Base-by-base conservation (phyloP, 2,329 filamentous ascomycete genomes). In the Scedosporium aurantiacum region DNA sequence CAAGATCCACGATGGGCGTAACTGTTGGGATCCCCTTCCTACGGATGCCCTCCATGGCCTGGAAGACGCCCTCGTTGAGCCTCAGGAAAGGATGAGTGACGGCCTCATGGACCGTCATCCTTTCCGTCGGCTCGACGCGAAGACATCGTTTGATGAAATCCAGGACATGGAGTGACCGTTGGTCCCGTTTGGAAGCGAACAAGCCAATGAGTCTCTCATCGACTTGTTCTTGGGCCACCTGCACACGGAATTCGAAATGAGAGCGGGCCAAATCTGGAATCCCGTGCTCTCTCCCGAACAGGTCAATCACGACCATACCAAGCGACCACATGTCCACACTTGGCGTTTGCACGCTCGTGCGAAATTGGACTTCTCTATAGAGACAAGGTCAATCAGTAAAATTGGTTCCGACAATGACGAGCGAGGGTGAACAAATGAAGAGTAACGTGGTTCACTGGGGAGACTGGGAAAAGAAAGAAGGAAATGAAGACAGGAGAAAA, bases 261-360 rank as follows among this genome's bases (percentile, higher is more conserved):
- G 16, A 23, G 32, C 37, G n/a, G 10, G 52, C 7, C 14, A 16
- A 37, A 16, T 25, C 14, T 14, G 37, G 28, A 3, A 61, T 5
- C 21, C 32, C 32, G 5, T 41, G 37, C 21, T 61, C 55, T 25
- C 47, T 14, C 37, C 45, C 28, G 18, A 75, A 62, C 28, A 77
- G 65, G 23, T 73, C 71, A 1, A 81, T 62, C 0, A 72, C 66
- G 3, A 82, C 70, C 60, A 81, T 71, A 0, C 81, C 81, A 16
- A 82, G 66, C 3, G 79, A 76, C 80, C 80, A 83, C 23, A 82
- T 76, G 62, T 83, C 81, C 5, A 80, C 76, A 59, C 61, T 73
- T 16, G 64, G 67, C 60, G 68, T 80, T 69, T 67, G 69, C 65
- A 63, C 14, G 77, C 67, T 67, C 82, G 79, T 1, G 79, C 81